Evolutionary conservation across 305 asterid species (phyloP), one percentile per base, ranked within the genome.

Genomic region (Fraxinus paxiana): DNA sequence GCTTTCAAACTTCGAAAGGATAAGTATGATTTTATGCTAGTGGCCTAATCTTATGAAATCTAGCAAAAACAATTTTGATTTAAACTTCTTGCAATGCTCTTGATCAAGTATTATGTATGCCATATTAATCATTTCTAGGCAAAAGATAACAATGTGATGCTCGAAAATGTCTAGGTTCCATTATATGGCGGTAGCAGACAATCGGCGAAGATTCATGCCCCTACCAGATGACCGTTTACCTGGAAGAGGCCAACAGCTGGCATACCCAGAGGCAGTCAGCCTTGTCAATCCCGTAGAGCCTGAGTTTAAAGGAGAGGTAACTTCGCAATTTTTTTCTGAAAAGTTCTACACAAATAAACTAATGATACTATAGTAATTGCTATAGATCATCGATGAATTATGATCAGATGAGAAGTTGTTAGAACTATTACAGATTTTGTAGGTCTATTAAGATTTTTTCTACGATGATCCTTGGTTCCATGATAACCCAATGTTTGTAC

Each of bases 1-100:
- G 94, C 87, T 4, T 94, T 92, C 92, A 94, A 90, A 89, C 96
- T 93, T 73, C 91, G 97, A 30, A 96, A 96, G 87, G 98, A 96
- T 87, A 94, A 86, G 98, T 94, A 77, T 85, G 65, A 38, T 26
- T 76, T 69, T 43, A 48, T 76, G 69, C 18, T 12, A 41, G 48
- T 2, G 48, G 12, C 10, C 48, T 38, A 38, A 8, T 38, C 10
- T 38, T 18, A 33, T 18, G 3, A 41, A 6, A 12, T 37, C 26
- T 2, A 17, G 3, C 26, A 35, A 18, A 54, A 15, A 54, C 31
- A 0, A 54, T 15, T n/a, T 3, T 15, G 2, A 3, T 51, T 51
- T n/a, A 30, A 30, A 30, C 31, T 30, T 51, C 7, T 6, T 1
- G 2, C 8, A 54, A 54, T 61, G 31, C 12, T 22, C 5, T 24